A percentile compares a stretch with the other conserved stretches of the same genome.
These are phyloP conservation scores for Heliosperma pusillum DNA, from an alignment of 148 eudicot species.

Conservation along the genomic window DNA sequence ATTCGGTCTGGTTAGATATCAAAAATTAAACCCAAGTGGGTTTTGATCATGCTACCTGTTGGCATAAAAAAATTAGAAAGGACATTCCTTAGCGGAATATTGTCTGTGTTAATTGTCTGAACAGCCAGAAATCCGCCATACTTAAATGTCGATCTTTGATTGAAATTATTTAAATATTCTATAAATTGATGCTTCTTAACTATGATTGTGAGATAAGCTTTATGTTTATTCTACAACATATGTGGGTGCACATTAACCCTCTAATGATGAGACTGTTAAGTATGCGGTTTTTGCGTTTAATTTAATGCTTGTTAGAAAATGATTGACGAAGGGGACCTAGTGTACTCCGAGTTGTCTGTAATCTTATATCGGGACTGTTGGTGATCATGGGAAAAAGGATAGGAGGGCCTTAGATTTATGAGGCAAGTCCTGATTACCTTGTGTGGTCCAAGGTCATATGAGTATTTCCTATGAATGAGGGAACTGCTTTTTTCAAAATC, in stretches of 20 bases:
- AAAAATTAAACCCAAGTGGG: slow-evolving; percentile 16
- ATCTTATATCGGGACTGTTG: neutral
- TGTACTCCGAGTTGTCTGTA: neutral
- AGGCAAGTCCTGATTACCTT: neutral
- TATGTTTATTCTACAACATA: neutral
- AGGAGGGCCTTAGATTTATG: neutral
- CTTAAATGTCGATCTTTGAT: neutral
- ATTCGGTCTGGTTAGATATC: slow-evolving; percentile 19
- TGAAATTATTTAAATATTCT: neutral
- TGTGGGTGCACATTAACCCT: neutral
- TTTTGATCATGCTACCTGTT: slow-evolving; percentile 11
- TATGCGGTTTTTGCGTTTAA: neutral
- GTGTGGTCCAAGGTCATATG: slow-evolving; percentile 17
- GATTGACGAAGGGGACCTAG: neutral
- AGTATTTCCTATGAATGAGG: slow-evolving; percentile 17
- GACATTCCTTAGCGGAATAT: slow-evolving; percentile 11
- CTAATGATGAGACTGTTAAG: neutral
- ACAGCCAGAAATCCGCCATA: neutral
- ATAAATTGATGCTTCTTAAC: slow-evolving; percentile 3
- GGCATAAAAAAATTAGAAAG: neutral
- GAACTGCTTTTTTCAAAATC: neutral
- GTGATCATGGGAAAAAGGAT: neutral
- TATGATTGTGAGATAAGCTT: neutral
- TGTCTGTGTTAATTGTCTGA: neutral
- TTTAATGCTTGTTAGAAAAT: neutral